Conservation (phyloP, 441 rosid species). For the Arabidopsis hybrid region DNA sequence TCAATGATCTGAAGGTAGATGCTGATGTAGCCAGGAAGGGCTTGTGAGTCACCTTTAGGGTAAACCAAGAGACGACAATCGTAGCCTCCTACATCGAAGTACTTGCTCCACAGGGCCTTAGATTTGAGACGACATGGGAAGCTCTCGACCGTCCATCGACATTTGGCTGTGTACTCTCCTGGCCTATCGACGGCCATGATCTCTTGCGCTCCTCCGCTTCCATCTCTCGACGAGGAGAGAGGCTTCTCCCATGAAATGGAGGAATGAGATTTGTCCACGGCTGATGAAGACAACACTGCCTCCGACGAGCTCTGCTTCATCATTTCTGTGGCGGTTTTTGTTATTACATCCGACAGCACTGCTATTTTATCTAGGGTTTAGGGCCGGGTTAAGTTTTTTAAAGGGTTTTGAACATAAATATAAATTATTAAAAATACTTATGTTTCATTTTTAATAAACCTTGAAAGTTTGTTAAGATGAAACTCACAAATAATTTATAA, state of each 20-base stretch:
- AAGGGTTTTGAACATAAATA: background rate
- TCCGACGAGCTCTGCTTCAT: conserved; percentile 65
- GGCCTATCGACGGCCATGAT: conserved; percentile 80
- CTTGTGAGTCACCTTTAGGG: conserved; percentile 98
- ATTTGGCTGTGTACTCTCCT: conserved; percentile 80
- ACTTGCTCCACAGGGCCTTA: conserved; percentile 93
- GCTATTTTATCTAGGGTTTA: conserved; percentile 42
- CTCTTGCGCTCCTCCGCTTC: conserved; percentile 81
- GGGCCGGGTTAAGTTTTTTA: conserved; percentile 11
- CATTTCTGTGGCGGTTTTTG: conserved; percentile 37
- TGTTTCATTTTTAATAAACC: no score
- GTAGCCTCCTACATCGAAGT: conserved; percentile 98
- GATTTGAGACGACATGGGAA: conserved; percentile 78
- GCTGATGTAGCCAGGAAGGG: conserved; percentile 92
- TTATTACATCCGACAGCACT: conserved; percentile 14
- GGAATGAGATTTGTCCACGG: conserved; percentile 56
- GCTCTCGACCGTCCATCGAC: conserved; percentile 88
- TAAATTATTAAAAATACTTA: no score
- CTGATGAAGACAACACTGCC: conserved; percentile 60
- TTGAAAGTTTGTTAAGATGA: no score
- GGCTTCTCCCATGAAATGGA: conserved; percentile 48
- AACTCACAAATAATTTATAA: no score
- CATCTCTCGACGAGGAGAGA: conserved; percentile 58
- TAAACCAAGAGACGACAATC: conserved; percentile 94
- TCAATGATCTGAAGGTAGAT: conserved; percentile 96